Evolutionary conservation across 73 alveolate species (phyloP), one percentile per base, ranked within the genome.

Genomic region (Paramecium octaurelia): DNA sequence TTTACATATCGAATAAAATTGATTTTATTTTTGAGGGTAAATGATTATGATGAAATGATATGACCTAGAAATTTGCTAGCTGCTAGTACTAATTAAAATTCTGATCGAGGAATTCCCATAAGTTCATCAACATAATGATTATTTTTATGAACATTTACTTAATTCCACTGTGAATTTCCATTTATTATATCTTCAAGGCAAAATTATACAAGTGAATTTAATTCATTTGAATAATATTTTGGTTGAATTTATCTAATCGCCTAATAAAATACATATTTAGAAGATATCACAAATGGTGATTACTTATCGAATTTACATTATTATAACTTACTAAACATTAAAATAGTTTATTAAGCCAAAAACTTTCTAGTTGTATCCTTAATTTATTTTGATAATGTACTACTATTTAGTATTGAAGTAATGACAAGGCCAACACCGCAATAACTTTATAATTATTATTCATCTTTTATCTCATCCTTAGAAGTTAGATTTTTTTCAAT

Each of bases 61-160:
- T 80, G 91, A 40, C 91, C 91, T 35, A 80, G 20, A 80, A 80
- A 80, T 46, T 80, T 80, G 12, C 46, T 44, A 14, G 91, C 57
- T 40, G 70, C 76, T 3, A 23, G 10, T 10, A 27, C 48, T 24
- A 80, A 42, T 8, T 23, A 10, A 42, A 42, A 80, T 43, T 80
- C 91, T 23, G 91, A 80, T 44, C 70, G 24, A 42, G 91, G 64
- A 12, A 31, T 43, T 43, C 91, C 91, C 6, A 42, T 4, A 4
- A 23, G 57, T 80, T 80, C 91, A 80, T 80, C 91, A 9, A 80
- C 46, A 46, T 44, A 80, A 42, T 80, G 91, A 12, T 48, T 48
- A 38, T 38, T 38, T 75, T 75, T 75, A 75, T 75, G 58, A 75
- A 75, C 35, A 38, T 75, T 42, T 35, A 75, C 88, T 9, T 9